These are phyloP conservation scores for Jasminum sambac DNA, from an alignment of 257 asterid species.

Conservation along the genomic window DNA sequence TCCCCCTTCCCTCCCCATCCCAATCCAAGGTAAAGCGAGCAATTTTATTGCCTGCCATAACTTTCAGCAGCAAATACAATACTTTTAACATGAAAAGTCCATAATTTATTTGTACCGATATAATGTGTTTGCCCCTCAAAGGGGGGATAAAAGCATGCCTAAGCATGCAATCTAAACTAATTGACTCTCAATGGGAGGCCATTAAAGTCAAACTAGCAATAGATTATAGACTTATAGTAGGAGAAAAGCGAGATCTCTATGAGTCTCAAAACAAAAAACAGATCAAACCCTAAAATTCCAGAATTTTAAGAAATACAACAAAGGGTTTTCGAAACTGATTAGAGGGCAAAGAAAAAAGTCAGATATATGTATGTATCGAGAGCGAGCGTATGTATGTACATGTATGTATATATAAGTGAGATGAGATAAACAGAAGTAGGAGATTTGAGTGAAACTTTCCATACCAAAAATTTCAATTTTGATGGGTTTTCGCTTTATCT, in stretches of 20 bases:
- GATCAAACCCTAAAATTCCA: slow-evolving; percentile 26
- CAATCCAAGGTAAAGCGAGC: not conserved
- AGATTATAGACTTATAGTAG: not conserved
- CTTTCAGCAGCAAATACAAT: slow-evolving; percentile 5
- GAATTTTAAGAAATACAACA: not conserved
- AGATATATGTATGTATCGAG: slow-evolving; percentile 22
- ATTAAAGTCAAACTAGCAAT: not conserved
- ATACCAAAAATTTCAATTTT: slow-evolving; percentile 35
- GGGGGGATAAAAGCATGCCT: not conserved
- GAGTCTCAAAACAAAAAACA: slow-evolving; percentile 9
- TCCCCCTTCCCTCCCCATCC: not conserved
- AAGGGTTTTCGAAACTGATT: slow-evolving; percentile 23
- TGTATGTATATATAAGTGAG: slow-evolving; percentile 21
- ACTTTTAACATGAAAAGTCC: not conserved
- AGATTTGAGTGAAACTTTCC: slow-evolving; percentile 48
- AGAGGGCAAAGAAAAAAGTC: slow-evolving; percentile 20
- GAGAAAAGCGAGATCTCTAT: not conserved
- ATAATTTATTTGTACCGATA: not conserved
- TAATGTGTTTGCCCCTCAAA: not conserved
- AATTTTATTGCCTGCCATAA: not conserved
- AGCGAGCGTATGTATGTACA: slow-evolving; percentile 10
- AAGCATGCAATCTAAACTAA: not conserved
- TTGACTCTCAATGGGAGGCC: not conserved
- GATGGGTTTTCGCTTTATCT: slow-evolving; percentile 21
- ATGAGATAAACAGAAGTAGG: slow-evolving; percentile 25